Evolutionary conservation across 2,329 filamentous ascomycete species (phyloP).

Genomic region (Parastagonospora avenae): DNA sequence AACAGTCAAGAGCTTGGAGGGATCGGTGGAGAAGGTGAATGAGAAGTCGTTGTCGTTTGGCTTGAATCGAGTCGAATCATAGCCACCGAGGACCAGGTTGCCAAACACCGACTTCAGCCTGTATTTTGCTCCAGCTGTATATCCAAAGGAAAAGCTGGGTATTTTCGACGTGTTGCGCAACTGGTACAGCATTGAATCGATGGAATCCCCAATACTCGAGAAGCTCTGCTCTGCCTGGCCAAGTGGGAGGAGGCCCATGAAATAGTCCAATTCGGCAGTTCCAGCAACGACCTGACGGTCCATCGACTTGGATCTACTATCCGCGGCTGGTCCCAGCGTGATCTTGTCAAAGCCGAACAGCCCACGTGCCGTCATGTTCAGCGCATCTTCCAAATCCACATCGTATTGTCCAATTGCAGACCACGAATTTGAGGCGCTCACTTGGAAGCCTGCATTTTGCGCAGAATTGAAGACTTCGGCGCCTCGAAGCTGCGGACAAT

Average conservation of each 20-base stretch:
- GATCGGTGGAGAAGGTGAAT: constrained; percentile 40
- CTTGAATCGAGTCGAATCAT: constrained; percentile 47
- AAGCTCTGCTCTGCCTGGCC: constrained; percentile 38
- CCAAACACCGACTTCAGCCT: constrained; percentile 39
- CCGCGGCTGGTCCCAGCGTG: constrained; percentile 28
- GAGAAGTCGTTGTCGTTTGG: constrained; percentile 34
- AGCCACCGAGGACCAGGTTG: constrained; percentile 49
- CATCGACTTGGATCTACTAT: constrained; percentile 23
- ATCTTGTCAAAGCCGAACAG: constrained; percentile 42
- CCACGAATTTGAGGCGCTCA: constrained; percentile 38
- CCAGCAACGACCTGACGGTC: constrained; percentile 38
- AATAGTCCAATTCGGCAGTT: constrained; percentile 37
- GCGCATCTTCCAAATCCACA: constrained; percentile 33
- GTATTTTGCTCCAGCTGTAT: constrained; percentile 45
- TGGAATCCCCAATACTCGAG: constrained; percentile 30
- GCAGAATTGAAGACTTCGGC: constrained; percentile 35
- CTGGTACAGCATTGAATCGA: constrained; percentile 34
- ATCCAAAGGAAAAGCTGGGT: constrained; percentile 43
- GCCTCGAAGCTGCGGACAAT: constrained; percentile 39
- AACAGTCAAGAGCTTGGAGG: constrained; percentile 39
- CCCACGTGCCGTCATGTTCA: constrained; percentile 34
- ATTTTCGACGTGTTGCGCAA: constrained; percentile 37
- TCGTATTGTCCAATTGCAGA: constrained; percentile 40
- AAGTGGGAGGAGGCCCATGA: constrained; percentile 36
- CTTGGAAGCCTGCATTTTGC: constrained; percentile 39